Base-by-base conservation (phyloP, 2,329 filamentous ascomycete genomes). In the Macrophomina pseudophaseolina region DNA sequence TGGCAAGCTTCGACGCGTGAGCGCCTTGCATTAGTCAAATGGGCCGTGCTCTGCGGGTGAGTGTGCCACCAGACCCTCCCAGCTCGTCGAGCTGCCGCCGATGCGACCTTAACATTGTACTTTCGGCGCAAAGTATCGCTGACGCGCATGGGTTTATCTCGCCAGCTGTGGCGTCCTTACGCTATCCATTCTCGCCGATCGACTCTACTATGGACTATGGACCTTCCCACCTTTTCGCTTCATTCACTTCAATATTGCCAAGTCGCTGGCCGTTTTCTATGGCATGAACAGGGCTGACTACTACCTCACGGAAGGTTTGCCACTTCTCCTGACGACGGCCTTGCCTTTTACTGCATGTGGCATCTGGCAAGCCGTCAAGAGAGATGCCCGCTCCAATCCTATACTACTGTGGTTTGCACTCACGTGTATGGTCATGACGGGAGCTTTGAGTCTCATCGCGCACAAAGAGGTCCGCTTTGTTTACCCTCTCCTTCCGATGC, bases 381-480 rank as follows among this genome's bases (percentile, higher is more conserved):
- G 44, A 18, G 6, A 46, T 38, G 49, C 35, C 53, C 23, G 14
- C 12, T 12, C n/a, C 7, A 40, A 46, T 18, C 51, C 28, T 23
- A 30, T 38, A 33, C 53, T 33, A 3, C 40, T 75, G 8, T 66
- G 75, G 30, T 72, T 80, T 16, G 72, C 75, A 52, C 77, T 73
- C 70, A 76, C 76, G 35, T 82, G 87, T 7, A 83, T 90, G 49
- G 69, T 89, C 65, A 78, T 87, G 35, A 91, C 90, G 66, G 80
- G 91, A 9, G 75, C 80, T 1, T 85, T 98, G 40, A 97, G 92
- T 1, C 75, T 91, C 54, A 91, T 98, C 71, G 89, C 93, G 1
- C 95, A 99, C 81, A 99, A 99, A 78, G 95, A 99, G 83, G 92
- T 97, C 72, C 92, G 95, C 73, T 99, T 99, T 82, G 91, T 98